A percentile compares a stretch with the other conserved stretches of the same genome.
phyloP scores from a whole-genome alignment of 1,284 basidiomycete species.

The Serendipita sp. region DNA sequence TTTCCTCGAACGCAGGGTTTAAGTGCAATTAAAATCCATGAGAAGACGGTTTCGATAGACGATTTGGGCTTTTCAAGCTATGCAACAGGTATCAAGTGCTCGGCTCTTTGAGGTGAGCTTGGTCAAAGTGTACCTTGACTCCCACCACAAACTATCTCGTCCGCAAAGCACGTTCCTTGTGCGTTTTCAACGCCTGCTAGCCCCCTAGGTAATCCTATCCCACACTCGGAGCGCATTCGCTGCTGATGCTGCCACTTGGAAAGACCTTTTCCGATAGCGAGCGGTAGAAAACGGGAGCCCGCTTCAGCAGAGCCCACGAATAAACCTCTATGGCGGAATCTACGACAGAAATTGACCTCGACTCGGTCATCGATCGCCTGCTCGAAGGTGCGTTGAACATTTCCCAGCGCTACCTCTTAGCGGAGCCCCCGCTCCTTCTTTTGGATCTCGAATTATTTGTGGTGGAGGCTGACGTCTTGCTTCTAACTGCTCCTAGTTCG shows the following conservation, averaged over 20 bases:
- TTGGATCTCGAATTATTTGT: neutral
- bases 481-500: constrained; percentile 43
- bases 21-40: too few species aligned
- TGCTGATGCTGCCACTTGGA: neutral
- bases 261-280: constrained; percentile 2
- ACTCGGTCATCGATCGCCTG: constrained; percentile 94
- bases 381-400: constrained; percentile 67
- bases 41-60: too few species aligned
- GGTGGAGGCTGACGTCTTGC: neutral
- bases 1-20: too few species aligned
- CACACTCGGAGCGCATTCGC: too few species aligned
- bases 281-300: constrained; percentile 2
- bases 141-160: neutral
- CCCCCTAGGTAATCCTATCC: neutral
- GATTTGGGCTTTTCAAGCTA: too few species aligned
- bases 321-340: constrained; percentile 27
- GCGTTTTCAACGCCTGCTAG: neutral
- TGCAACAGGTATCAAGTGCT: too few species aligned
- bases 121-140: neutral
- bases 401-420: neutral
- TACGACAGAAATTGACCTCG: constrained; percentile 75
- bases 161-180: neutral
- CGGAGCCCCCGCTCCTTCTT: neutral
- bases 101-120: too few species aligned
- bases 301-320: neutral